Evolutionary conservation across 768 basidiomycete species (phyloP), one percentile per base, ranked within the genome.

Genomic region (Tricholoma bakamatsutake): DNA sequence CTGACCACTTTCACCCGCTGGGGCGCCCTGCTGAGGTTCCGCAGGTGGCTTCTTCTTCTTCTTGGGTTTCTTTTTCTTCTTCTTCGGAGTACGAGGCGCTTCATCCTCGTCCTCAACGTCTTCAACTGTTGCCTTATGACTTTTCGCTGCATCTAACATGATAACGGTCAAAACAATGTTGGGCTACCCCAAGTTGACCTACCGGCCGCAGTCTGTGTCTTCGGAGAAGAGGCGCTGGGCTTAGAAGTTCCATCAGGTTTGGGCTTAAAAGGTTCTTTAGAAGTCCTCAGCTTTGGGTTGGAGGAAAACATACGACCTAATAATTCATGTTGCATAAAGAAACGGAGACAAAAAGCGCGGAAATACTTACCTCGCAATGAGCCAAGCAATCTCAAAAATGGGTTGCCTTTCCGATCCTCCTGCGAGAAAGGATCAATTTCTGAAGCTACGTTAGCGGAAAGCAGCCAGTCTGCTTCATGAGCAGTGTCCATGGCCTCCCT

Each of bases 401-500:
- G 87, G 63, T 93, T 93, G 17, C 77, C 80, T 63, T 84, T 85
- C 52, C 77, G 73, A 52, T 80, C 77, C 21, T 83, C 80, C 11
- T 74, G 66, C 39, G 73, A 66, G 47, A 78, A 76, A 49, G 79
- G 74, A 52, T 81, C 73, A 4, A 78, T 72, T 6, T 74, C 72
- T 13, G 67, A 65, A 12, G 68, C 67, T 11, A 68, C 67, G 54
- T 68, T 59, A 13, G 70, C 74, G 30, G 73, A 73, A 63, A 86
- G 81, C 50, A 82, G 74, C 67, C 83, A 84, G 53, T 84, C 85
- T 17, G 80, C 75, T 50, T 82, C 77, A 61, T 80, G 73, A 0
- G 81, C 83, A 15, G 78, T 72, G 57, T 89, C 83, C 87, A 90
- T 88, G 3, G 89, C 90, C 63, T 88, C 84, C 50, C 82, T 76